Evolutionary conservation across 1,284 basidiomycete species (phyloP).

Genomic region (Rhodotorula sp.): DNA sequence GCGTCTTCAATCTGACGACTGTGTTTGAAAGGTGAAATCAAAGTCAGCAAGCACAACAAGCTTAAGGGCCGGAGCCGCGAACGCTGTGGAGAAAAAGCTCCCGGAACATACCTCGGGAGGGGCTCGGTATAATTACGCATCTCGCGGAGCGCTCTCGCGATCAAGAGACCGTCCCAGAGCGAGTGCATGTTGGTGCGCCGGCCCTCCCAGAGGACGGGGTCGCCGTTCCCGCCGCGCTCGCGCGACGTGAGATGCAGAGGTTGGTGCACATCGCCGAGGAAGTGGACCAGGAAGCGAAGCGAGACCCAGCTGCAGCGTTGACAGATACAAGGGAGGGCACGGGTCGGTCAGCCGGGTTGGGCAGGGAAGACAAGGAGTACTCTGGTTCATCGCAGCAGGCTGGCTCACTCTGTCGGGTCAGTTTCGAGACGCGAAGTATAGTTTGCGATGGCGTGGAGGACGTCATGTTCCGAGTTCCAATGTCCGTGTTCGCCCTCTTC

Average conservation of each 20-base stretch:
- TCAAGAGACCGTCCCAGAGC: conserved; percentile 49
- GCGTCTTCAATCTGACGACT: conserved; percentile 47
- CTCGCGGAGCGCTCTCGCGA: conserved; percentile 47
- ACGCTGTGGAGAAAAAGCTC: background rate
- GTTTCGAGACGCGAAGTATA: conserved; percentile 28
- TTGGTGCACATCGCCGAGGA: conserved; percentile 50
- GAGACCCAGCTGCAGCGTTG: conserved; percentile 30
- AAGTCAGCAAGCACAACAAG: background rate
- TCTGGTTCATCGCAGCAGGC: too few species aligned
- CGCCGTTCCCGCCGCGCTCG: conserved; percentile 49
- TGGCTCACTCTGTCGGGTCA: conserved; percentile 33
- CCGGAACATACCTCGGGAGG: conserved; percentile 41
- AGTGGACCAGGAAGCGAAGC: conserved; percentile 49
- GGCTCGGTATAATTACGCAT: conserved; percentile 48
- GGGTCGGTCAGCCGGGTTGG: too few species aligned
- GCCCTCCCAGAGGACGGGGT: conserved; percentile 48
- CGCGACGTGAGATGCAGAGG: conserved; percentile 50
- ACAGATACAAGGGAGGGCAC: too few species aligned
- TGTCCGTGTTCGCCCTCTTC: conserved; percentile 20
- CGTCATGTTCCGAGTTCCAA: conserved; percentile 42
- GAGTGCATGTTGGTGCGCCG: conserved; percentile 46
- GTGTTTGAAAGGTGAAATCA: background rate
- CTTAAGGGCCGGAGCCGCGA: background rate
- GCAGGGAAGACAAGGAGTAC: too few species aligned
- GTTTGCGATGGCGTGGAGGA: conserved; percentile 38